These are phyloP conservation scores for Ceratocystis lukuohia DNA, from an alignment of 2,329 filamentous ascomycete species.

Conservation along the genomic window DNA sequence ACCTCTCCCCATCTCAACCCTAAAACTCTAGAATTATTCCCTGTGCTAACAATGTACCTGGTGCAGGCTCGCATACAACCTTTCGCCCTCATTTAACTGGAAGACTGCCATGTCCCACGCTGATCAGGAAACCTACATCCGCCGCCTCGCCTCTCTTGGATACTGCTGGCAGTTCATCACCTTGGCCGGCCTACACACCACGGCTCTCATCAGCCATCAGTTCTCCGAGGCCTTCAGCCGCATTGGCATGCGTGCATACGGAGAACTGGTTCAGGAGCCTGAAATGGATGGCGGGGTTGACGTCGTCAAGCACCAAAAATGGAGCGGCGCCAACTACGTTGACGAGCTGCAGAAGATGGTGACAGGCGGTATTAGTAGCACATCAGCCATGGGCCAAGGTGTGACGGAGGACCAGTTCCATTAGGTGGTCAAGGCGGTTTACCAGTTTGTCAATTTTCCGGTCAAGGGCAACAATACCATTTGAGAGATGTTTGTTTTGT, in stretches of 20 bases:
- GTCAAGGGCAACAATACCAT: too few species aligned
- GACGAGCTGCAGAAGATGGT: conserved; percentile 97
- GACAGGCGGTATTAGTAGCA: conserved; percentile 78
- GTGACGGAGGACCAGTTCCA: conserved; percentile 98
- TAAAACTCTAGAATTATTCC: conserved; percentile 18
- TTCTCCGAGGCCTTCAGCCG: conserved; percentile 73
- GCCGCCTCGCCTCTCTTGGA: conserved; percentile 68
- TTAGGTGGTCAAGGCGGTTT: conserved; percentile 15
- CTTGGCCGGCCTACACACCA: conserved; percentile 91
- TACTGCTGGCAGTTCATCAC: conserved; percentile 99
- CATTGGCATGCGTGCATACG: conserved; percentile 89
- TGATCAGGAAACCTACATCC: conserved; percentile 96
- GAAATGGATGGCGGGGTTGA: conserved; percentile 86
- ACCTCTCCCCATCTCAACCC: neutral
- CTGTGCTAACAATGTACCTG: conserved; percentile 8
- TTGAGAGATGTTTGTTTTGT: neutral
- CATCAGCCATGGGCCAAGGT: conserved; percentile 91
- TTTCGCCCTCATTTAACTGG: conserved; percentile 99
- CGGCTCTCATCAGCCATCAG: conserved; percentile 77
- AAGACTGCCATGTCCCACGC: conserved; percentile 84
- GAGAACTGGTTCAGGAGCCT: conserved; percentile 92
- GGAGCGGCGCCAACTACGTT: conserved; percentile 88
- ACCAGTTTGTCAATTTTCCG: too few species aligned
- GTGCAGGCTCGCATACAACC: conserved; percentile 80
- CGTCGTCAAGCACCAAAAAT: conserved; percentile 98